These are phyloP conservation scores for Neofusicoccum parvum DNA, from an alignment of 2,329 filamentous ascomycete genomes.

Conservation along the genomic window DNA sequence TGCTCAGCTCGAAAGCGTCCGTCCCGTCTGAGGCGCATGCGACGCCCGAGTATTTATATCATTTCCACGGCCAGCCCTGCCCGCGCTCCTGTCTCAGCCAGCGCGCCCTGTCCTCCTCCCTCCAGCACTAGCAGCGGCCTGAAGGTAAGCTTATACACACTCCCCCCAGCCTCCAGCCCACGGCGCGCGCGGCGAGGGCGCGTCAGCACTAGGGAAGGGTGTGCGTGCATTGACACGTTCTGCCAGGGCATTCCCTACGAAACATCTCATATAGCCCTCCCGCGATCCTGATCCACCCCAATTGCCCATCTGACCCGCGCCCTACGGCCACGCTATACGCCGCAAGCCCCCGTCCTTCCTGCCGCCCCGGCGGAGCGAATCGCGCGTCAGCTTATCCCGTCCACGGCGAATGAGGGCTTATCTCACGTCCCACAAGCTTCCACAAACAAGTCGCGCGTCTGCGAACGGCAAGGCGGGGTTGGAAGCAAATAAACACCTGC, in stretches of 20 bases:
- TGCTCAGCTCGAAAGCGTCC: slow-evolving; percentile 14
- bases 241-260: slow-evolving; percentile 19
- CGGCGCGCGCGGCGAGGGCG: background rate
- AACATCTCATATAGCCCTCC: slow-evolving; percentile 17
- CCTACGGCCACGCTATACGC: slow-evolving; percentile 4
- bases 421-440: slow-evolving; percentile 16
- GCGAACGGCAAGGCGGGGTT: slow-evolving; percentile 18
- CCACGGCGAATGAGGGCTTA: slow-evolving; percentile 18
- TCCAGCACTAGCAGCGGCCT: slow-evolving; percentile 6
- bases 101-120: slow-evolving; percentile 5
- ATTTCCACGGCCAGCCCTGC: slow-evolving; percentile 7
- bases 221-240: slow-evolving; percentile 22
- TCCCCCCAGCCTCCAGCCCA: background rate
- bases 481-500: slow-evolving; percentile 17
- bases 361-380: slow-evolving; percentile 15
- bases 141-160: slow-evolving; percentile 22
- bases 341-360: slow-evolving; percentile 9
- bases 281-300: slow-evolving; percentile 19
- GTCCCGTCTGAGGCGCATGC: slow-evolving; percentile 16
- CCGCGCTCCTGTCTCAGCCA: slow-evolving; percentile 10
- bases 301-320: slow-evolving; percentile 17
- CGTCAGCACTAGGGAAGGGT: slow-evolving; percentile 20
- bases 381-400: slow-evolving; percentile 21
- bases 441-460: slow-evolving; percentile 5
- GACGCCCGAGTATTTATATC: slow-evolving; percentile 20